These are phyloP conservation scores for Eucalyptus erythrocorys DNA, from an alignment of 345 rosid genomes.

Conservation along the genomic window DNA sequence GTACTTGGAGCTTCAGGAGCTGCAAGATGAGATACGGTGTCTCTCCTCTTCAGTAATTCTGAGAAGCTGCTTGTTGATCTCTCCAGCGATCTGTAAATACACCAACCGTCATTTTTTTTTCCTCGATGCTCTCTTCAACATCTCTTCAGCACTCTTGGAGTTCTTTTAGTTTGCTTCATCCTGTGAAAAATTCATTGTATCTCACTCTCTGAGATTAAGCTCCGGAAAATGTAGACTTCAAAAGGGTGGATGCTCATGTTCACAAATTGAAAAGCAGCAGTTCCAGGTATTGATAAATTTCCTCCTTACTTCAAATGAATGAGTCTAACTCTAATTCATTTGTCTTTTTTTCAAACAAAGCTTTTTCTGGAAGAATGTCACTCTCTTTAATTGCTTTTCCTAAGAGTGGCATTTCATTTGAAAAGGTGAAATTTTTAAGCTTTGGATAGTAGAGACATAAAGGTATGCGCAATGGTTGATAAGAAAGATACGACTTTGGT, in stretches of 20 bases:
- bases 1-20: conserved; percentile 74
- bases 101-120: neutral
- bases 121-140: neutral
- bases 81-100: conserved; percentile 41
- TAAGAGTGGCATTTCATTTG: neutral
- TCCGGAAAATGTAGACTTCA: conserved; percentile 66
- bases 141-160: neutral
- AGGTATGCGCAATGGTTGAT: neutral
- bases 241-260: conserved; percentile 69
- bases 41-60: conserved; percentile 85
- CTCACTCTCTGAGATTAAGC: conserved; percentile 13
- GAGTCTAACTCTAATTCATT: neutral
- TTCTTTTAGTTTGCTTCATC: neutral
- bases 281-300: conserved; percentile 41
- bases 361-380: neutral
- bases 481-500: conserved; percentile 1
- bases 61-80: conserved; percentile 81
- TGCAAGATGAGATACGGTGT: conserved; percentile 84
- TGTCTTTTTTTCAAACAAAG: neutral
- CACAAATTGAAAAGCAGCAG: conserved; percentile 93
- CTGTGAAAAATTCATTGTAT: neutral
- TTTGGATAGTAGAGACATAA: neutral
- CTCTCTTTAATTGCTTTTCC: neutral
- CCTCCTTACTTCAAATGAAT: neutral
- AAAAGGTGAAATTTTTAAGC: neutral